phyloP scores from a whole-genome alignment of 345 rosid genomes.

The Sisymbrium altissimum region DNA sequence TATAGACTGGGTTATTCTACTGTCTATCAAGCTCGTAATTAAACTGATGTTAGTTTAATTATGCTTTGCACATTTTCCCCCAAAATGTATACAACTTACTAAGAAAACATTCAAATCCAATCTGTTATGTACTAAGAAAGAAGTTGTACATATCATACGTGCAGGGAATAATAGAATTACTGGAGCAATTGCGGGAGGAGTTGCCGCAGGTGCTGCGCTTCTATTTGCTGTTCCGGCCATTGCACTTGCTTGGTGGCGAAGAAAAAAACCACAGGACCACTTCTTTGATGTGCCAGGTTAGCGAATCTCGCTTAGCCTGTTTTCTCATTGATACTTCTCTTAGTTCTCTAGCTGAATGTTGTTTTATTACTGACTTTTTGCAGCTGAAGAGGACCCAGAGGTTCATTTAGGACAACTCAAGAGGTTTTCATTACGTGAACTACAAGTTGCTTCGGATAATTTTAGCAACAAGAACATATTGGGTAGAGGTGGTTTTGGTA shows the following conservation, averaged over 20 bases:
- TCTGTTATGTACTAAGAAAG: slow-evolving; percentile 21
- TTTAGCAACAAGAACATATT: slow-evolving; percentile 86
- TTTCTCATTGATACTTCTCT: slow-evolving; percentile 2
- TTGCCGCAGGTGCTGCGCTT: slow-evolving; percentile 95
- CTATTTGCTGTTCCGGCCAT: slow-evolving; percentile 92
- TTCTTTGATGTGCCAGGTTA: slow-evolving; percentile 96
- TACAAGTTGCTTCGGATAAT: slow-evolving; percentile 76
- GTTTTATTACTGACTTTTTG: slow-evolving; percentile 12
- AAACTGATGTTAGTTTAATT: too few relatives aligned
- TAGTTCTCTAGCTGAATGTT: slow-evolving; percentile 3
- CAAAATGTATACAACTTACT: too few relatives aligned
- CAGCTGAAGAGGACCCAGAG: slow-evolving; percentile 99
- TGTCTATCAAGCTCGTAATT: too few relatives aligned
- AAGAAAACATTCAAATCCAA: too few relatives aligned
- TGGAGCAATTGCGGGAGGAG: slow-evolving; percentile 96
- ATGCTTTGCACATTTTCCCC: too few relatives aligned
- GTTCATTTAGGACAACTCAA: slow-evolving; percentile 84
- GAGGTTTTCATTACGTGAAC: slow-evolving; percentile 84
- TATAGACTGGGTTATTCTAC: too few relatives aligned
- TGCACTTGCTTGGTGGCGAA: slow-evolving; percentile 69
- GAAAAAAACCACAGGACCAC: slow-evolving; percentile 75
- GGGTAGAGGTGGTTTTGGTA: slow-evolving; percentile 93
- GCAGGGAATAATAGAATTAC: slow-evolving; percentile 56
- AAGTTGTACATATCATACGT: slow-evolving; percentile 22
- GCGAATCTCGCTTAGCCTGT: slow-evolving; percentile 21